Base-by-base conservation (phyloP, 192 early-diverging fungal genomes). In the Coemansia brasiliensis region DNA sequence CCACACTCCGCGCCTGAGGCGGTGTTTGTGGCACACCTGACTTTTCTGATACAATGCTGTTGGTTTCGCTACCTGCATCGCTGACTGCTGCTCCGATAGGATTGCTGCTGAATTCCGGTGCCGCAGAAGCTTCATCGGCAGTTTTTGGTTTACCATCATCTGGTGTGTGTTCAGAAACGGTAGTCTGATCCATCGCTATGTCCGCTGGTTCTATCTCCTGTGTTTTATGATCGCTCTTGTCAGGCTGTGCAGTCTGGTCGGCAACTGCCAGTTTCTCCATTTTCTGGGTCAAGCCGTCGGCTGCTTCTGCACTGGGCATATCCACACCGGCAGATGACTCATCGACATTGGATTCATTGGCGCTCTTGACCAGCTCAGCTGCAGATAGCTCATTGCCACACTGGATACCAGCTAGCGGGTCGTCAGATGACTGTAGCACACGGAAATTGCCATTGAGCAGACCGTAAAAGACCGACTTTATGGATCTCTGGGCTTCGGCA, bases 401-500 rank as follows among this genome's bases (percentile, higher is more conserved):
- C 18, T 22, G 3, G n/a, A 38, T 11, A 21, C 26, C 27, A 38
- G 52, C 61, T 4, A 74, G 60, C 15, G 72, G 65, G 18, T 75
- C 62, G 45, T 75, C 72, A 3, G 53, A 52, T 11, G 72, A 22
- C 46, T 46, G 45, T 8, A 68, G 39, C 9, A 48, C 45, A n/a
- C 29, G 52, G 55, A 68, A 75, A 0, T 57, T 35, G 46, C 72
- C 72, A 4, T 38, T 46, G 9, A 75, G 57, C 32, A 69, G 58
- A 4, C 54, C 61, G 29, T 67, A 75, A 29, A 75, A 75, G 20
- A 75, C 65, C 7, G 65, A 52, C 15, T 68, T 60, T n/a, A 65
- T 68, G 10, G 65, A 68, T 24, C 24, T 54, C 11, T 39, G 37
- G 2, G 44, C 72, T 27, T 68, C 72, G 6, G n/a, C 18, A 21